These are phyloP conservation scores for Penicillium sp. DNA, from an alignment of 2,329 filamentous ascomycete genomes.

Conservation along the genomic window DNA sequence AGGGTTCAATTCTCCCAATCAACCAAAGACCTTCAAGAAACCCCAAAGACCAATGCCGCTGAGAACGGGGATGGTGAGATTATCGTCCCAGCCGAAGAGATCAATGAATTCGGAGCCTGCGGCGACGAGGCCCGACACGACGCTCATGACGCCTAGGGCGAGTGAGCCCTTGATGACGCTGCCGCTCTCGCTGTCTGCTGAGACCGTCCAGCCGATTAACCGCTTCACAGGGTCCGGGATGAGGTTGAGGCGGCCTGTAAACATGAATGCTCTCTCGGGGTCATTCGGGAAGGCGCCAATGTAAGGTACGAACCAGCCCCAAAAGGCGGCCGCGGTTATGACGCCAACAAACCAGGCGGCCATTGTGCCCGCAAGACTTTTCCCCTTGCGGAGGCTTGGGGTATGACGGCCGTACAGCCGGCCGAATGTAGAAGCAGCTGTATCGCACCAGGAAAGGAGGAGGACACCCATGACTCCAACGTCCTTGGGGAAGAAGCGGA, in stretches of 20 bases:
- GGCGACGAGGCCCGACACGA: slow-evolving; percentile 87
- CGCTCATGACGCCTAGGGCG: slow-evolving; percentile 79
- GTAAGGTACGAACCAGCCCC: slow-evolving; percentile 79
- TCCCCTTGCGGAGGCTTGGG: slow-evolving; percentile 79
- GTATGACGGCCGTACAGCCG: slow-evolving; percentile 89
- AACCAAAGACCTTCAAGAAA: slow-evolving; percentile 84
- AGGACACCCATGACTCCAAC: slow-evolving; percentile 87
- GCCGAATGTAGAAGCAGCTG: slow-evolving; percentile 92
- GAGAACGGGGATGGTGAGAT: slow-evolving; percentile 91
- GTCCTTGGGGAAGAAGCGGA: slow-evolving; percentile 90
- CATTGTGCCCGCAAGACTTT: slow-evolving; percentile 86
- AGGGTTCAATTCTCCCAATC: slow-evolving; percentile 17
- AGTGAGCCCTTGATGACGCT: slow-evolving; percentile 70
- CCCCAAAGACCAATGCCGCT: slow-evolving; percentile 89
- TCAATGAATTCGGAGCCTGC: slow-evolving; percentile 90
- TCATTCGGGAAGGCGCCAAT: slow-evolving; percentile 72
- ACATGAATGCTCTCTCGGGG: slow-evolving; percentile 75
- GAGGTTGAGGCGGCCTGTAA: slow-evolving; percentile 71
- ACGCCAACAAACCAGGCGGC: slow-evolving; percentile 85
- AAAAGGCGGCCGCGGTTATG: slow-evolving; percentile 83
- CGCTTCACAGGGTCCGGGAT: slow-evolving; percentile 67
- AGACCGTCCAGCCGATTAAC: slow-evolving; percentile 63
- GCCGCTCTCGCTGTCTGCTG: slow-evolving; percentile 25
- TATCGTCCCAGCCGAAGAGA: slow-evolving; percentile 94
- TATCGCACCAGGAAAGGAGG: slow-evolving; percentile 96